Conservation (phyloP, 495 filamentous ascomycete species). For the Tuber borchii region DNA sequence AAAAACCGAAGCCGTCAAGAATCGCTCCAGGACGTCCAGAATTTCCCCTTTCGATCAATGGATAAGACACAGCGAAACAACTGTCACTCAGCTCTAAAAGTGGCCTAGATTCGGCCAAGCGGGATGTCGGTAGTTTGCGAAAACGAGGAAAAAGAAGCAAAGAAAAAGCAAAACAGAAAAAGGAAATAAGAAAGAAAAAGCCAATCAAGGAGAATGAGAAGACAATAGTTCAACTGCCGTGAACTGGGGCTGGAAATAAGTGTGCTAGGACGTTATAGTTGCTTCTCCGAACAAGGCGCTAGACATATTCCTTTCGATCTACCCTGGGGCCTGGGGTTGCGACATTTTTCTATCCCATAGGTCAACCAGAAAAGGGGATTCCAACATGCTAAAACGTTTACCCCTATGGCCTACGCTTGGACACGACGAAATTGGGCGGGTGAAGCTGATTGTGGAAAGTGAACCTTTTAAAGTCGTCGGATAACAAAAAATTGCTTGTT, state of each 20-base stretch:
- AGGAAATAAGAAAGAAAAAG: not conserved
- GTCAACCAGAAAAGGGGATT: not conserved
- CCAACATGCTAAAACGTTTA: not conserved
- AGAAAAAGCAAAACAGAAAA: not conserved
- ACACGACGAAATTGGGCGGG: too few species aligned
- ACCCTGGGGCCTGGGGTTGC: not conserved
- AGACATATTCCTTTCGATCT: not conserved
- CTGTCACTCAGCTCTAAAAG: not conserved
- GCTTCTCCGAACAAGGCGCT: not conserved
- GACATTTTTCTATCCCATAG: not conserved
- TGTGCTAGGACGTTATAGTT: not conserved
- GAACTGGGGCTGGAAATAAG: too few species aligned
- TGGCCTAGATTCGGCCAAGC: too few species aligned
- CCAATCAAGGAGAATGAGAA: not conserved
- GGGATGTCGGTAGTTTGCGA: not conserved
- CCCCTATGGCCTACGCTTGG: too few species aligned
- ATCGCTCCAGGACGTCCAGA: not conserved
- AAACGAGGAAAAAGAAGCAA: not conserved
- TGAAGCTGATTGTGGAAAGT: too few species aligned
- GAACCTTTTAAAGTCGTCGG: too few species aligned
- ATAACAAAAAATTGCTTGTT: too few species aligned
- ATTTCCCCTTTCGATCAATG: not conserved
- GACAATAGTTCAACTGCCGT: not conserved
- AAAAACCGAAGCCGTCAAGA: not conserved
- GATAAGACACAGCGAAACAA: not conserved